These are phyloP conservation scores for Trichoderma harzianum DNA, from an alignment of 2,329 filamentous ascomycete genomes.

Conservation along the genomic window DNA sequence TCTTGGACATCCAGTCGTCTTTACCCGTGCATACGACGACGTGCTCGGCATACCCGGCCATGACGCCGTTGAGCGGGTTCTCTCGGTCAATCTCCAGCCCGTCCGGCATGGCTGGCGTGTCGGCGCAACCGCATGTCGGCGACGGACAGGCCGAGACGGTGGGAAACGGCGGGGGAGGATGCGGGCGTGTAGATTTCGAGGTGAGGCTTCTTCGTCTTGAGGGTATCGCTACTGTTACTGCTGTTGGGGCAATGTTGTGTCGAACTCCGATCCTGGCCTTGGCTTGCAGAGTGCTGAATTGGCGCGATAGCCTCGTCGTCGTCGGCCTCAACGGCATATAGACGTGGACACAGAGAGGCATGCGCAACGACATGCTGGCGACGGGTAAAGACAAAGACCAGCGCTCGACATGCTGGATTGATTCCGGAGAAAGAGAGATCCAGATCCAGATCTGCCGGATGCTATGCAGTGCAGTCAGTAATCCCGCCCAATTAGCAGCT, in stretches of 20 bases:
- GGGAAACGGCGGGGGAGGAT: slow-evolving; percentile 35
- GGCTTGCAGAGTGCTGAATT: background rate
- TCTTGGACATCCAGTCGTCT: slow-evolving; percentile 75
- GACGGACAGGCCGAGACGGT: slow-evolving; percentile 62
- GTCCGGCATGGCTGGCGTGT: slow-evolving; percentile 59
- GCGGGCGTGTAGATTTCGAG: background rate
- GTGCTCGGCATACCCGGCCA: slow-evolving; percentile 76
- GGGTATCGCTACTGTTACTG: too few relatives aligned
- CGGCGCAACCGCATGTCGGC: slow-evolving; percentile 72
- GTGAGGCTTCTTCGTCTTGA: background rate
- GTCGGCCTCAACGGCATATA: background rate
- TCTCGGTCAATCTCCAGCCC: slow-evolving; percentile 72
- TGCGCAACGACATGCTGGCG: slow-evolving; percentile 16
- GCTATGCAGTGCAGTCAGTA: background rate
- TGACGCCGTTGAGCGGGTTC: slow-evolving; percentile 68
- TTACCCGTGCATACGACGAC: slow-evolving; percentile 79
- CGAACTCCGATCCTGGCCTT: background rate
- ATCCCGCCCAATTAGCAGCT: background rate
- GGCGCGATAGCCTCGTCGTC: background rate
- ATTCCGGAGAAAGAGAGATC: background rate
- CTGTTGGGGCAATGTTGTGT: background rate
- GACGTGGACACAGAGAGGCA: background rate
- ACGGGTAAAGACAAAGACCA: background rate
- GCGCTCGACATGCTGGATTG: slow-evolving; percentile 7
- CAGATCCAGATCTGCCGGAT: background rate